Conservation (phyloP, 768 basidiomycete species). For the Hypholoma sublateritium region DNA sequence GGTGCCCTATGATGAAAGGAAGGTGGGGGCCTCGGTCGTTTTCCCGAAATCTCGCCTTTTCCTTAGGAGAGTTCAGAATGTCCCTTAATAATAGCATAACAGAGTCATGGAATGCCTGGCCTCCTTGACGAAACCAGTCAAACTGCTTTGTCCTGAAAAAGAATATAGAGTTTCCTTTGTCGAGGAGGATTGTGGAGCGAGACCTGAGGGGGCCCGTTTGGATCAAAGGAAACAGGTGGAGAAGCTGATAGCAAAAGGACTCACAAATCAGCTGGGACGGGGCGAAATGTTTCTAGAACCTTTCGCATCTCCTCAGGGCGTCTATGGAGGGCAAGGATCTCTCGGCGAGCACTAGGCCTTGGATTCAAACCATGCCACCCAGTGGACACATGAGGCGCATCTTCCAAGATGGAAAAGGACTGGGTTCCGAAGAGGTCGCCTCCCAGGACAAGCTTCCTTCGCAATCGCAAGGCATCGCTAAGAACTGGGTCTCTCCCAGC, state of each 20-base stretch:
- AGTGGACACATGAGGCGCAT: not conserved
- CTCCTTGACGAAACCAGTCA: not conserved
- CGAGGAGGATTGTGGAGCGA: not conserved
- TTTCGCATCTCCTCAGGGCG: not conserved
- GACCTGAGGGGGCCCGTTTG: not conserved
- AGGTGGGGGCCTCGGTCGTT: not conserved
- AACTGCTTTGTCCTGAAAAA: not conserved
- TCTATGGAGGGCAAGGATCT: not conserved
- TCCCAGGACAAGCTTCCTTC: not conserved
- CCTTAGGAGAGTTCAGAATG: not conserved
- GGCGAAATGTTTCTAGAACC: not conserved
- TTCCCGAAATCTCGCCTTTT: not conserved
- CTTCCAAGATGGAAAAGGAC: not conserved
- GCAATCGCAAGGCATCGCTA: not conserved
- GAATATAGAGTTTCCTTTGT: not conserved
- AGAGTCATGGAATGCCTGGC: not conserved
- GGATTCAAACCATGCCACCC: not conserved
- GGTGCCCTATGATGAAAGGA: not conserved
- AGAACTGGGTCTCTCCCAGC: not conserved
- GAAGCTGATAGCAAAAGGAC: too few species aligned
- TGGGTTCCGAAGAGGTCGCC: not conserved
- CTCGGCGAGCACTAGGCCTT: too few species aligned
- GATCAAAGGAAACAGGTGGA: not conserved
- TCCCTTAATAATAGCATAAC: not conserved
- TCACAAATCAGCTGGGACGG: too few species aligned